Conservation (phyloP, 768 basidiomycete species). For the Crepidotus variabilis region DNA sequence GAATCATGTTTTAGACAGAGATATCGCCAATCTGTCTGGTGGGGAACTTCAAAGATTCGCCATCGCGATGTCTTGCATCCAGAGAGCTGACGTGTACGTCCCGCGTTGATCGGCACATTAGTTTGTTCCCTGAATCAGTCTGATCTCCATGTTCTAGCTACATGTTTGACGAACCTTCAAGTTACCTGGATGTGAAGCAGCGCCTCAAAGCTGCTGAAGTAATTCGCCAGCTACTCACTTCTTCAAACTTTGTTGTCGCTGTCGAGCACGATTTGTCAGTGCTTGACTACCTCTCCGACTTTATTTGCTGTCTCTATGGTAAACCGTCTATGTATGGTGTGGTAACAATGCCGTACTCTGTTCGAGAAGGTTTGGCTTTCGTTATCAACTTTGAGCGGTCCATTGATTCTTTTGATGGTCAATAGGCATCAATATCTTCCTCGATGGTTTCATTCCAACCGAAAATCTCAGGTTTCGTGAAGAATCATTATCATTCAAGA, state of each 20-base stretch:
- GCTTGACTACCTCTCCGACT: conserved; percentile 97
- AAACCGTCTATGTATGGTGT: conserved; percentile 98
- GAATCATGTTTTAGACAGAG: conserved; percentile 80
- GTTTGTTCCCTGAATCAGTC: background rate
- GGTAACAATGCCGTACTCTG: conserved; percentile 97
- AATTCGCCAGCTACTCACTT: conserved; percentile 80
- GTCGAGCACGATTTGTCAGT: conserved; percentile 99
- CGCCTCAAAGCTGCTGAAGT: conserved; percentile 93
- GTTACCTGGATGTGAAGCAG: conserved; percentile 96
- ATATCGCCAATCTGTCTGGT: conserved; percentile 84
- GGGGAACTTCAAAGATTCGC: conserved; percentile 98
- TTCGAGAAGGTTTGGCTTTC: conserved; percentile 75
- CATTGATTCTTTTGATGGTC: too few relatives aligned
- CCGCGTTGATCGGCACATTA: conserved; percentile 11
- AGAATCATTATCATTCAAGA: conserved; percentile 94
- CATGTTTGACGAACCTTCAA: conserved; percentile 99
- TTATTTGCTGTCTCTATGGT: conserved; percentile 96
- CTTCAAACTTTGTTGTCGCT: conserved; percentile 90
- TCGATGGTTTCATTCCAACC: conserved; percentile 97
- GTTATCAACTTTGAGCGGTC: background rate
- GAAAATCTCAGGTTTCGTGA: conserved; percentile 98
- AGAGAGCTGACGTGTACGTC: conserved; percentile 89
- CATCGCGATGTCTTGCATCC: conserved; percentile 95
- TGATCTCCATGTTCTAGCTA: conserved; percentile 46
- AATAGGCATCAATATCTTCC: conserved; percentile 96